Evolutionary conservation across 2,329 filamentous ascomycete species (phyloP).

Genomic region (Xylariales sp.): DNA sequence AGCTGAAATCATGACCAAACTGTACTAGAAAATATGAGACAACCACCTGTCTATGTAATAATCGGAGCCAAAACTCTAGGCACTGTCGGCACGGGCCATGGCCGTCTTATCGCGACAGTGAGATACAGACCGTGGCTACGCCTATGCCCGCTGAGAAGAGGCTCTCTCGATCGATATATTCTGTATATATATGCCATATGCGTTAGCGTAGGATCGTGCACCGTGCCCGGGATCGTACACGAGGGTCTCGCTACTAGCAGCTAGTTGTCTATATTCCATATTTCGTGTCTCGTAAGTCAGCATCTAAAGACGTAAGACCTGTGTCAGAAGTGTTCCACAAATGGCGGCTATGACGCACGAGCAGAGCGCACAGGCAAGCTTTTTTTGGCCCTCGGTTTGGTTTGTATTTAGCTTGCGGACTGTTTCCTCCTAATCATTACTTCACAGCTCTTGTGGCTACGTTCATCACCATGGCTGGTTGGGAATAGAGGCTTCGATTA

Average conservation of each 20-base stretch:
- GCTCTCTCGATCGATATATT: conserved; percentile 4
- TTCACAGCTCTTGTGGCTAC: background rate
- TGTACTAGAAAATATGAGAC: background rate
- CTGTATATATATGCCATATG: conserved; percentile 6
- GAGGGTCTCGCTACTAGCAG: conserved; percentile 7
- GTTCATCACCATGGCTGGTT: background rate
- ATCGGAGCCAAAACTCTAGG: conserved; percentile 2
- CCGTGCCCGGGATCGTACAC: background rate
- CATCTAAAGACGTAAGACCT: conserved; percentile 7
- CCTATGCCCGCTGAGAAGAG: conserved; percentile 1
- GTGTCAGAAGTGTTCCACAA: background rate
- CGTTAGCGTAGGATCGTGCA: conserved; percentile 21
- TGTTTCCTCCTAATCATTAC: background rate
- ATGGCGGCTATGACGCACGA: background rate
- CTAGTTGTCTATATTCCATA: conserved; percentile 10
- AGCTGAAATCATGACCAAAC: conserved; percentile 10
- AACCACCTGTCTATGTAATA: conserved; percentile 15
- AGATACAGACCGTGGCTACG: background rate
- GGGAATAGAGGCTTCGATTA: background rate
- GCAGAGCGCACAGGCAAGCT: background rate
- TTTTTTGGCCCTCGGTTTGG: background rate
- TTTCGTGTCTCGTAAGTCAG: conserved; percentile 9
- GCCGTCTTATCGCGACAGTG: conserved; percentile 20
- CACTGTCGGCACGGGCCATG: conserved; percentile 7
- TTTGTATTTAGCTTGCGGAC: background rate